These are phyloP conservation scores for Syzygium oleosum DNA, from an alignment of 345 rosid genomes.

Conservation along the genomic window DNA sequence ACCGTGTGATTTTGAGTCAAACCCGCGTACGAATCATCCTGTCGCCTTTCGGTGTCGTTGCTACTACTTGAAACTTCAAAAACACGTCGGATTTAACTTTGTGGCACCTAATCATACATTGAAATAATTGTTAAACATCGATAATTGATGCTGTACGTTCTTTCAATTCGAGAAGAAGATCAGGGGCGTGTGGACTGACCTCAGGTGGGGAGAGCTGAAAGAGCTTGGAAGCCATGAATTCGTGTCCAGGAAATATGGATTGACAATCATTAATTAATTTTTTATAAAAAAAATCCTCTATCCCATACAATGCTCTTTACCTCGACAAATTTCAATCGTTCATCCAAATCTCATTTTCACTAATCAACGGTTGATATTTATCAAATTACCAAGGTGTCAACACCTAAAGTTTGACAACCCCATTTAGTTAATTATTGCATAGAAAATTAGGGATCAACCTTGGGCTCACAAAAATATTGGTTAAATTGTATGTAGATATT, in stretches of 20 bases:
- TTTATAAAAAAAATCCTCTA: too few relatives aligned
- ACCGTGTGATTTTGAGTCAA: too few relatives aligned
- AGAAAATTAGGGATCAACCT: background rate
- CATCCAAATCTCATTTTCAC: background rate
- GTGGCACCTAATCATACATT: background rate
- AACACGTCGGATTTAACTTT: background rate
- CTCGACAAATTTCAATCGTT: background rate
- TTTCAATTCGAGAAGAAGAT: too few relatives aligned
- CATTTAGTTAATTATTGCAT: background rate
- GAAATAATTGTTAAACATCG: too few relatives aligned
- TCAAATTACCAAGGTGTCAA: background rate
- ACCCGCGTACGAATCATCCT: too few relatives aligned
- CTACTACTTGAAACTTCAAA: background rate
- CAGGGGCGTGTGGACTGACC: background rate
- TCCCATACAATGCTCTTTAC: background rate
- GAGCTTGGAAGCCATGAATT: slow-evolving; percentile 4
- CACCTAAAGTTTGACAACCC: background rate
- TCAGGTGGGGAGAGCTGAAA: slow-evolving; percentile 16
- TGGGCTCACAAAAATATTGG: background rate
- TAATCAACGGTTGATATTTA: background rate
- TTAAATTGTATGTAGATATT: background rate
- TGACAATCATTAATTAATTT: background rate
- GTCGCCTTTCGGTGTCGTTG: too few relatives aligned
- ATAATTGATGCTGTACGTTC: too few relatives aligned
- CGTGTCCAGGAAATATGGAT: slow-evolving; percentile 1